A percentile compares a stretch with the other conserved stretches of the same genome.
Conservation (phyloP, 2,329 filamentous ascomycete genomes). For the Colletotrichum tofieldiae region DNA sequence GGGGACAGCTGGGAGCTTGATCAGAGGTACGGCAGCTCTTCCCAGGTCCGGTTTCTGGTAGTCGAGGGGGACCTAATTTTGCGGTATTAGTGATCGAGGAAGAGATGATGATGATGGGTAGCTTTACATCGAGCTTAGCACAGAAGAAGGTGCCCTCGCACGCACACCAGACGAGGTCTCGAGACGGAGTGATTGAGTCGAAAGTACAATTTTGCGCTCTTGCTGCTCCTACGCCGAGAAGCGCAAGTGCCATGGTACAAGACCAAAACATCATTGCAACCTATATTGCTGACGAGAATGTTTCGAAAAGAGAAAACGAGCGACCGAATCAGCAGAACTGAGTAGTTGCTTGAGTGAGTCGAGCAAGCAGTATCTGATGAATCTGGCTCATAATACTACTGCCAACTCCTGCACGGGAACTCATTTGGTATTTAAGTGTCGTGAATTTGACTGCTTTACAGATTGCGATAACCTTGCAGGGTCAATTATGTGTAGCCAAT, state of each 20-base stretch:
- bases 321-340: not conserved
- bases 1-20: conserved; percentile 56
- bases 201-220: conserved; percentile 47
- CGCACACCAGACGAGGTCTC: conserved; percentile 46
- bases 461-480: not conserved
- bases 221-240: not conserved
- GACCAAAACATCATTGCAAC: not conserved
- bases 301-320: not conserved
- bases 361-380: not conserved
- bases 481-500: not conserved
- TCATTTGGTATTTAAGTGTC: not conserved
- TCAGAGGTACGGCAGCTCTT: conserved; percentile 56
- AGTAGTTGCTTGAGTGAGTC: not conserved
- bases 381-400: not conserved
- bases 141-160: conserved; percentile 58
- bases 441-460: no score
- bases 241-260: not conserved
- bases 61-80: conserved; percentile 56
- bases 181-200: conserved; percentile 35
- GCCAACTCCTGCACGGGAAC: not conserved
- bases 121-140: conserved; percentile 52
- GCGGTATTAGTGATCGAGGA: not conserved
- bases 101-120: no score
- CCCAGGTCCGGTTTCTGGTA: conserved; percentile 51
- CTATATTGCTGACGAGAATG: no score